Conservation (phyloP, 1,284 basidiomycete genomes). For the Ustilago lituana region DNA sequence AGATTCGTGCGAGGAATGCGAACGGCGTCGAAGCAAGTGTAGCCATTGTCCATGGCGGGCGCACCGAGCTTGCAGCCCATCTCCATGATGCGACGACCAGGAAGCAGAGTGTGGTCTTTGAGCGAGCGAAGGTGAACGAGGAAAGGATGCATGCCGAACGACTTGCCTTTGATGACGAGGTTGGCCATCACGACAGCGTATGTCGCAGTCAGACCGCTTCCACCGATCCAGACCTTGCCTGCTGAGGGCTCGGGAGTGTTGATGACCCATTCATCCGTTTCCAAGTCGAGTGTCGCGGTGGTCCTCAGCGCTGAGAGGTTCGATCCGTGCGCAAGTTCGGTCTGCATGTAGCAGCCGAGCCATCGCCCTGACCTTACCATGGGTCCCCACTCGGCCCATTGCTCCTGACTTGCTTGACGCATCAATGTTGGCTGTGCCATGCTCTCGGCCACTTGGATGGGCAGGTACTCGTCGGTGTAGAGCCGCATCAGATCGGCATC, state of each 20-base stretch:
- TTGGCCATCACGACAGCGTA: constrained; percentile 58
- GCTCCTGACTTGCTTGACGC: constrained; percentile 46
- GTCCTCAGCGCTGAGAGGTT: constrained; percentile 55
- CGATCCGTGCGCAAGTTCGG: constrained; percentile 56
- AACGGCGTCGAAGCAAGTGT: constrained; percentile 44
- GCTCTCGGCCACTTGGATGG: constrained; percentile 55
- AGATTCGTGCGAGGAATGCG: constrained; percentile 49
- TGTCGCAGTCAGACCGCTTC: constrained; percentile 53
- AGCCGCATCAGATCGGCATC: constrained; percentile 52
- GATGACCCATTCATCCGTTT: constrained; percentile 48
- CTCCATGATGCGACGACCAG: constrained; percentile 46
- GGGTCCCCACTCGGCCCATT: constrained; percentile 54
- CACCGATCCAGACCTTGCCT: constrained; percentile 57
- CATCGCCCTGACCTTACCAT: constrained; percentile 43
- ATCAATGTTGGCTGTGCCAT: constrained; percentile 58
- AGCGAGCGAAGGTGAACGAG: constrained; percentile 54
- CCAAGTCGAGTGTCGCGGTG: constrained; percentile 46
- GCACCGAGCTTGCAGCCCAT: constrained; percentile 57
- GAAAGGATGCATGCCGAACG: constrained; percentile 60
- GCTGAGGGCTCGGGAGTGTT: constrained; percentile 49
- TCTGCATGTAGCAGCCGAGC: constrained; percentile 58
- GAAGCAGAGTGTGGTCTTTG: constrained; percentile 45
- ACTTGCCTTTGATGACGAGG: constrained; percentile 44
- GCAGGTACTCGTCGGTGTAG: constrained; percentile 55
- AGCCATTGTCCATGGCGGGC: constrained; percentile 58